Evolutionary conservation across 2,329 filamentous ascomycete species (phyloP).

Genomic region (Scleromitrula shiraiana): DNA sequence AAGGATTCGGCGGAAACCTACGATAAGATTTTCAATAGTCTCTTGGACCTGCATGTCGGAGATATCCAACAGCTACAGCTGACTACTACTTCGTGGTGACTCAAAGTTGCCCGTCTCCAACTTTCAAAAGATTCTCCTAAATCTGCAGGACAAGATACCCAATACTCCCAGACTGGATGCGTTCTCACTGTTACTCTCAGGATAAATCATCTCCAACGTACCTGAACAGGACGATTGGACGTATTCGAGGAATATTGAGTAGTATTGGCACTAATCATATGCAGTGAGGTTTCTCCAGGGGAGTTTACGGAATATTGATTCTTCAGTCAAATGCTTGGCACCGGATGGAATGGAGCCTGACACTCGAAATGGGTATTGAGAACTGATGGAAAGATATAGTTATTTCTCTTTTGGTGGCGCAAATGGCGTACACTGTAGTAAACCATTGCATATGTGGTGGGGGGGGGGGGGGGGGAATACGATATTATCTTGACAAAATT

Average conservation of each 20-base stretch:
- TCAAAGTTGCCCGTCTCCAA: too few relatives aligned
- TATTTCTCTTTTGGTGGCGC: neutral
- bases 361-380: neutral
- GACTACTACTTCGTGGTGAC: too few relatives aligned
- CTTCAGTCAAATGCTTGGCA: neutral
- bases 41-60: too few relatives aligned
- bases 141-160: too few relatives aligned
- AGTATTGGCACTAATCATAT: neutral
- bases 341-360: neutral
- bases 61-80: too few relatives aligned
- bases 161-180: too few relatives aligned
- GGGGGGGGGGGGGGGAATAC: neutral
- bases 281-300: neutral
- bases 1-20: too few relatives aligned
- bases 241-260: neutral
- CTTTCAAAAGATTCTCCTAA: too few relatives aligned
- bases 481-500: too few relatives aligned
- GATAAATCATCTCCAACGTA: neutral
- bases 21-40: too few relatives aligned
- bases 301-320: neutral
- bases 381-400: neutral
- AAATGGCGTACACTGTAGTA: neutral
- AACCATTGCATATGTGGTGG: slow-evolving; percentile 4
- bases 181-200: too few relatives aligned
- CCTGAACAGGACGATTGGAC: too few relatives aligned